These are phyloP conservation scores for Ustilago xerochloae DNA, from an alignment of 1,284 basidiomycete genomes.

Conservation along the genomic window DNA sequence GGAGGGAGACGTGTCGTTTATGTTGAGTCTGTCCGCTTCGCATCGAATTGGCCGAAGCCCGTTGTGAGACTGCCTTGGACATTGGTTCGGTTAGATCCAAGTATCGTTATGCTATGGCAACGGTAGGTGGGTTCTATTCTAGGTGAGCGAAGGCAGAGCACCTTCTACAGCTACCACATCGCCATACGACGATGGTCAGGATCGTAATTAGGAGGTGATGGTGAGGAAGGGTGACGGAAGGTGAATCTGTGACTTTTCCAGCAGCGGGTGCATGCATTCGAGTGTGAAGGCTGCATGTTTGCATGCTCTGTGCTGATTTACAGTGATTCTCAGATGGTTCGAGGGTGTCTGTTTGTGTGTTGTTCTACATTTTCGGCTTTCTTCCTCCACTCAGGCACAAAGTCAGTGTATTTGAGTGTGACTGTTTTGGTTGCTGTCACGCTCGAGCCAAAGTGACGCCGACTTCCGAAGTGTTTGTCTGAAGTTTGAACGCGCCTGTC, in stretches of 20 bases:
- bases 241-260: too few species aligned
- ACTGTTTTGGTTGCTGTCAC: not conserved
- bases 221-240: not conserved
- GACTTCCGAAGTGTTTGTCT: not conserved
- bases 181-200: too few species aligned
- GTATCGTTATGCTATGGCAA: not conserved
- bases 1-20: conserved; percentile 37
- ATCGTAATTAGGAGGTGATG: not conserved
- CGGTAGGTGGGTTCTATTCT: not conserved
- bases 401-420: not conserved
- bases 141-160: not conserved
- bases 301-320: conserved; percentile 1
- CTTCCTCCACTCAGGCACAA: not conserved
- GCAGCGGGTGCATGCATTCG: too few species aligned
- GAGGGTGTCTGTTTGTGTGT: not conserved
- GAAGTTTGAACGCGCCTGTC: conserved; percentile 1
- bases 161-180: not conserved
- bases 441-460: not conserved
- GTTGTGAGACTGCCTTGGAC: conserved; percentile 42
- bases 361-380: not conserved
- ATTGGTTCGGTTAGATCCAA: conserved; percentile 6
- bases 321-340: not conserved
- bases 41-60: conserved; percentile 42
- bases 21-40: conserved; percentile 17
- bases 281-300: too few species aligned